A percentile compares a stretch with the other conserved stretches of the same genome.
These are phyloP conservation scores for Epichloe amarillans DNA, from an alignment of 2,329 filamentous ascomycete species.

Conservation along the genomic window DNA sequence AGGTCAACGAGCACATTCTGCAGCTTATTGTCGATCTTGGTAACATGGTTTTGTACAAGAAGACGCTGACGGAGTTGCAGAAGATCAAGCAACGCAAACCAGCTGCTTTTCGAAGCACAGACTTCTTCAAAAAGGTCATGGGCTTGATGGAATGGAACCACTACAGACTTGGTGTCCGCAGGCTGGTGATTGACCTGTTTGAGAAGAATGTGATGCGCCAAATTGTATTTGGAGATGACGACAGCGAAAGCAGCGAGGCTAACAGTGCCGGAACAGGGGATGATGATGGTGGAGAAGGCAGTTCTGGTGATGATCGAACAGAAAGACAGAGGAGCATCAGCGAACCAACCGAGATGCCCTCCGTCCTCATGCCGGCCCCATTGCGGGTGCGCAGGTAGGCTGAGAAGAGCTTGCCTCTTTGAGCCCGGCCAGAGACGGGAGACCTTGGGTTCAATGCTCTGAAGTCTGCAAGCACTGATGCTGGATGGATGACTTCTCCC, in stretches of 20 bases:
- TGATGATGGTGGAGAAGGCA: conserved; percentile 40
- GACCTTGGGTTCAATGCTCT: not conserved
- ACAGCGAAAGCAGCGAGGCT: conserved; percentile 53
- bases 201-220: conserved; percentile 77
- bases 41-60: conserved; percentile 85
- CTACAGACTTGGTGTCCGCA: conserved; percentile 73
- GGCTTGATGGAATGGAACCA: conserved; percentile 77
- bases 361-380: conserved; percentile 21
- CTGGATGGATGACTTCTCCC: not conserved
- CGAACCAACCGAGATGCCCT: conserved; percentile 24
- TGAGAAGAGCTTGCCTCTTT: not conserved
- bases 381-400: conserved; percentile 18
- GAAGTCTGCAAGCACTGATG: not conserved
- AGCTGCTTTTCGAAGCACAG: conserved; percentile 59
- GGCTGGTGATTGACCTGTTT: conserved; percentile 88
- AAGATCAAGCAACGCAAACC: conserved; percentile 66
- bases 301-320: conserved; percentile 39
- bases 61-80: conserved; percentile 68
- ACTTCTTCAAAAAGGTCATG: conserved; percentile 76
- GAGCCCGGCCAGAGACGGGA: not conserved
- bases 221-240: conserved; percentile 60
- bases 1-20: conserved; percentile 66
- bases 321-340: conserved; percentile 44
- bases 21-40: conserved; percentile 78
- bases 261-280: conserved; percentile 35